Evolutionary conservation across 2,329 filamentous ascomycete genomes (phyloP).

Genomic region (Calonectria crousiana): DNA sequence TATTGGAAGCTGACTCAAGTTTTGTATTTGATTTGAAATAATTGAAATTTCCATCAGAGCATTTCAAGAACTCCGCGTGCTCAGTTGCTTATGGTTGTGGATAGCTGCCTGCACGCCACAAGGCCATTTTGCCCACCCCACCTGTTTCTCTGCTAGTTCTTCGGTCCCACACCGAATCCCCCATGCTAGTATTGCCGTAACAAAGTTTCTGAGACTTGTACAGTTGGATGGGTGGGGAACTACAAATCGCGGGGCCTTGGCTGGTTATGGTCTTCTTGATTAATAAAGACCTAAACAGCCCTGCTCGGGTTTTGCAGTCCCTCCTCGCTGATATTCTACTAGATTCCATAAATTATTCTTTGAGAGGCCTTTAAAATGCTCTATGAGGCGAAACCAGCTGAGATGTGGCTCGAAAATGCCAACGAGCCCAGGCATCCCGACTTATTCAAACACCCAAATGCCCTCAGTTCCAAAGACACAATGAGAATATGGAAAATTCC

Average conservation of each 20-base stretch:
- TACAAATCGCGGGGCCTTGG: neutral
- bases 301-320: neutral
- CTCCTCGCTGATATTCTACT: neutral
- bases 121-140: too few species aligned
- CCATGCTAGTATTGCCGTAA: neutral
- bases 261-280: neutral
- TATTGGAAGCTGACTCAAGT: neutral
- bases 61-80: too few species aligned
- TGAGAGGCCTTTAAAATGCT: neutral
- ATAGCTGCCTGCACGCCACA: too few species aligned
- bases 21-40: neutral
- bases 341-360: neutral
- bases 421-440: neutral
- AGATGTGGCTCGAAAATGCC: neutral
- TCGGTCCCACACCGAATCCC: neutral
- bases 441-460: neutral
- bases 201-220: neutral
- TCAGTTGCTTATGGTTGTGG: neutral
- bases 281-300: neutral
- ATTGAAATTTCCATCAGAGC: neutral
- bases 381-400: neutral
- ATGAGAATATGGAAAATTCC: neutral
- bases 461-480: neutral
- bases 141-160: neutral
- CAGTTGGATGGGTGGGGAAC: neutral